These are phyloP conservation scores for Dactylellina haptotyla DNA, from an alignment of 2,329 filamentous ascomycete species.

Conservation along the genomic window DNA sequence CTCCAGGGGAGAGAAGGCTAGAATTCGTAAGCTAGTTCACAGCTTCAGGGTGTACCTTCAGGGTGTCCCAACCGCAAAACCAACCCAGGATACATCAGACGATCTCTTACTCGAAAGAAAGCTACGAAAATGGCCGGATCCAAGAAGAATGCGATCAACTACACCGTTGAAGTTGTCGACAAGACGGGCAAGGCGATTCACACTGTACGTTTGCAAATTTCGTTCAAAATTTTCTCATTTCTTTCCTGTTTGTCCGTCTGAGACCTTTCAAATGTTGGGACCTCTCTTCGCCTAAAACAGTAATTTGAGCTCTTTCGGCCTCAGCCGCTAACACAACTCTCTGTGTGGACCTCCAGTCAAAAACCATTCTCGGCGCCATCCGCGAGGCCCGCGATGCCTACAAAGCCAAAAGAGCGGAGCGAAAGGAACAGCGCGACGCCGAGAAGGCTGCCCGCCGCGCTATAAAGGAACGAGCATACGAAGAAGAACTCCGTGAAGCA, in stretches of 20 bases:
- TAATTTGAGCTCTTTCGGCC: neutral
- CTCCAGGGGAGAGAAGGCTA: neutral
- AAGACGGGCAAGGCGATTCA: slow-evolving; percentile 56
- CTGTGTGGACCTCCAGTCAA: slow-evolving; percentile 48
- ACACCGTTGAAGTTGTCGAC: slow-evolving; percentile 56
- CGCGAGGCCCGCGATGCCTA: slow-evolving; percentile 57
- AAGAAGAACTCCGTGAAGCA: slow-evolving; percentile 54
- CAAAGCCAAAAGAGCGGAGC: slow-evolving; percentile 57
- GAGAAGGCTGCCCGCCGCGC: slow-evolving; percentile 52
- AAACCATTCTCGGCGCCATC: slow-evolving; percentile 57
- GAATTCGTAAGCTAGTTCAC: slow-evolving; percentile 8
- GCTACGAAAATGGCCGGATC: slow-evolving; percentile 16
- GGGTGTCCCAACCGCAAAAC: neutral
- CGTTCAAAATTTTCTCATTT: too few relatives aligned
- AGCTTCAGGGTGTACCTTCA: slow-evolving; percentile 13
- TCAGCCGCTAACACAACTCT: slow-evolving; percentile 10
- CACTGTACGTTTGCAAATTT: slow-evolving; percentile 55
- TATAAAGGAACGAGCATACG: slow-evolving; percentile 53
- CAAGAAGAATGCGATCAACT: slow-evolving; percentile 44
- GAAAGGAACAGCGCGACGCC: slow-evolving; percentile 54
- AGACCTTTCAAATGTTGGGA: too few relatives aligned
- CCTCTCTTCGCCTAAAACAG: neutral
- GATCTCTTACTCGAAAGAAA: slow-evolving; percentile 6
- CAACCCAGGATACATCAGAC: slow-evolving; percentile 27
- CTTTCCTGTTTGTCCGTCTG: too few relatives aligned